Conservation (phyloP, 768 basidiomycete genomes). For the Suillus bovinus region DNA sequence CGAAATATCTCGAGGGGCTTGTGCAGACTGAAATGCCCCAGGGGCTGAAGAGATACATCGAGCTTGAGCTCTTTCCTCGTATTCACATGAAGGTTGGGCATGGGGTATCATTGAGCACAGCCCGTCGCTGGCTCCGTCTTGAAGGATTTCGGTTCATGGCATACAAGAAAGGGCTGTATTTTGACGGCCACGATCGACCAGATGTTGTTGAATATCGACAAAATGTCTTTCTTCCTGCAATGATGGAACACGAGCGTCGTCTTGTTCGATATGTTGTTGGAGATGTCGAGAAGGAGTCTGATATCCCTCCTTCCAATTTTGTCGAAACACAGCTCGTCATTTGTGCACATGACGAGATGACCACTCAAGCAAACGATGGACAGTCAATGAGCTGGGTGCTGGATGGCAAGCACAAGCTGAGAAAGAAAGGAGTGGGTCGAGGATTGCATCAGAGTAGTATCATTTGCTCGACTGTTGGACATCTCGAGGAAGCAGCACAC, state of each 20-base stretch:
- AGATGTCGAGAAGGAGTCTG: conserved; percentile 14
- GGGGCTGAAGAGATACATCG: conserved; percentile 35
- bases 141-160: conserved; percentile 12
- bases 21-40: conserved; percentile 35
- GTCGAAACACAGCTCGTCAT: conserved; percentile 22
- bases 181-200: conserved; percentile 21
- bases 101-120: conserved; percentile 35
- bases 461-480: conserved; percentile 36
- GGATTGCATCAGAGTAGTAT: conserved; percentile 40
- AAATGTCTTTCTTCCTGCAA: conserved; percentile 22
- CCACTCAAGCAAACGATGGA: conserved; percentile 39
- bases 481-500: conserved; percentile 34
- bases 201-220: conserved; percentile 22
- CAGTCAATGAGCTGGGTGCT: conserved; percentile 36
- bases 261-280: conserved; percentile 13
- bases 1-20: conserved; percentile 31
- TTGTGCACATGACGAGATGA: conserved; percentile 41
- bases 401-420: conserved; percentile 33
- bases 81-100: conserved; percentile 9
- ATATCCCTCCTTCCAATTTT: conserved; percentile 9
- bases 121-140: conserved; percentile 28
- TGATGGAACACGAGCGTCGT: conserved; percentile 21
- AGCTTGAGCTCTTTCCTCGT: conserved; percentile 15
- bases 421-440: conserved; percentile 40
- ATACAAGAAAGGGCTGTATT: conserved; percentile 23